Percentiles rank a stretch among this genome's conserved stretches.
phyloP scores from a whole-genome alignment of 192 early-diverging fungal genomes.

The Entrophospora sp. region DNA sequence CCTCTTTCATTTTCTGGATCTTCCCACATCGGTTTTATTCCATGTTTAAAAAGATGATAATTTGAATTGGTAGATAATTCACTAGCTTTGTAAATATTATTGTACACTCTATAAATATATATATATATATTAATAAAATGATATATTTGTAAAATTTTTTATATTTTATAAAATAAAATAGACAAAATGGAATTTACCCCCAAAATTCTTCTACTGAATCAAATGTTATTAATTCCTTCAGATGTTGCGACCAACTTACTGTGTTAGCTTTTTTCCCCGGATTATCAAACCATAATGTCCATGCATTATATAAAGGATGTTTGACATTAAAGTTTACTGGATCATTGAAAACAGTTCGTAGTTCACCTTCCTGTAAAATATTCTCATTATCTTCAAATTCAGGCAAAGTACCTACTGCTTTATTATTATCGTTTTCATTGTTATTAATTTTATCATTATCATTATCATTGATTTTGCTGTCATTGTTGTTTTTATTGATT shows the following conservation, averaged over 20 bases:
- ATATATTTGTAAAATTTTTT: background rate
- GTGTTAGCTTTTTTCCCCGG: conserved; percentile 68
- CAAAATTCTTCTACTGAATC: conserved; percentile 95
- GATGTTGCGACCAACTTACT: conserved; percentile 70
- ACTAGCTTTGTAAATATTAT: conserved; percentile 72
- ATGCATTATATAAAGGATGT: conserved; percentile 79
- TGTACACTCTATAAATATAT: conserved; percentile 53
- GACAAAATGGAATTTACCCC: conserved; percentile 58
- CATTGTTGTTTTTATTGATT: too few relatives aligned
- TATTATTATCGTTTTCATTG: too few relatives aligned
- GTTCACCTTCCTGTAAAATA: conserved; percentile 28
- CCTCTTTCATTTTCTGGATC: conserved; percentile 82
- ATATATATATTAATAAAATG: background rate
- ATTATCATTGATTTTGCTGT: too few relatives aligned
- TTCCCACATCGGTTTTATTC: conserved; percentile 92
- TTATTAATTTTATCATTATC: too few relatives aligned
- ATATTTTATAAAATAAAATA: background rate
- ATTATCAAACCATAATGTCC: conserved; percentile 95
- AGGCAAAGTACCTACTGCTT: too few relatives aligned
- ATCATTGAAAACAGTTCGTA: conserved; percentile 36
- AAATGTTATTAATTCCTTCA: conserved; percentile 88
- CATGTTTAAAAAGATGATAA: conserved; percentile 91
- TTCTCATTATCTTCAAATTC: too few relatives aligned
- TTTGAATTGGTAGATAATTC: conserved; percentile 72
- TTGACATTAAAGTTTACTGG: conserved; percentile 57